Conservation (phyloP, 257 asterid genomes). For the Capsicum rhomboideum region DNA sequence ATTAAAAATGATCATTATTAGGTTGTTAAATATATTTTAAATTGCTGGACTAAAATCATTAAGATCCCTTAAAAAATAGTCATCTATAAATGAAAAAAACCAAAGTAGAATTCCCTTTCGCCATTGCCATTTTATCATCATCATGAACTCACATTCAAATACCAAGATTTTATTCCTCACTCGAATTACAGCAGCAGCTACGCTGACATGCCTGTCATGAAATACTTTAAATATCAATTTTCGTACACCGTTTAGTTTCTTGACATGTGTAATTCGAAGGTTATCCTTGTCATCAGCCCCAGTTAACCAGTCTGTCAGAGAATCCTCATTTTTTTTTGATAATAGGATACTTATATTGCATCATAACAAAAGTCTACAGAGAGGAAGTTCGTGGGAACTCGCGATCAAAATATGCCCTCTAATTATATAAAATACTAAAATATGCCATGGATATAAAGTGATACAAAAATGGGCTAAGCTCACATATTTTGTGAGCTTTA, state of each 20-base stretch:
- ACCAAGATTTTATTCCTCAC: not conserved
- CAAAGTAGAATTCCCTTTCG: not conserved
- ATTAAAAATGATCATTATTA: not conserved
- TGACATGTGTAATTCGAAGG: not conserved
- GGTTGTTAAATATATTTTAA: not conserved
- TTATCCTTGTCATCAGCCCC: not conserved
- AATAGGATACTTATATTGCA: too few species aligned
- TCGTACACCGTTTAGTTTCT: not conserved
- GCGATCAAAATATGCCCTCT: too few species aligned
- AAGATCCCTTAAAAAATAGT: too few species aligned
- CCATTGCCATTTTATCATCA: not conserved
- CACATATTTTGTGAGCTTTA: too few species aligned
- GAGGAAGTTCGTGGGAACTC: too few species aligned
- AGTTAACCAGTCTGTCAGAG: constrained; percentile 3
- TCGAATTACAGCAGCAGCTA: not conserved
- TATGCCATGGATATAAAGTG: too few species aligned
- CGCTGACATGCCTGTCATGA: not conserved
- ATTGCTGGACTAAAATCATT: not conserved
- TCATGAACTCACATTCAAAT: not conserved
- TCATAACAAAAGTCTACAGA: too few species aligned
- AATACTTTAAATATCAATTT: not conserved
- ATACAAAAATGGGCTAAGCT: too few species aligned
- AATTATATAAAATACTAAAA: too few species aligned
- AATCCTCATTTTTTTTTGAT: not conserved
- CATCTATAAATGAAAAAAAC: too few species aligned